Conservation (phyloP, 2,329 filamentous ascomycete genomes). For the Neofusicoccum sp. region DNA sequence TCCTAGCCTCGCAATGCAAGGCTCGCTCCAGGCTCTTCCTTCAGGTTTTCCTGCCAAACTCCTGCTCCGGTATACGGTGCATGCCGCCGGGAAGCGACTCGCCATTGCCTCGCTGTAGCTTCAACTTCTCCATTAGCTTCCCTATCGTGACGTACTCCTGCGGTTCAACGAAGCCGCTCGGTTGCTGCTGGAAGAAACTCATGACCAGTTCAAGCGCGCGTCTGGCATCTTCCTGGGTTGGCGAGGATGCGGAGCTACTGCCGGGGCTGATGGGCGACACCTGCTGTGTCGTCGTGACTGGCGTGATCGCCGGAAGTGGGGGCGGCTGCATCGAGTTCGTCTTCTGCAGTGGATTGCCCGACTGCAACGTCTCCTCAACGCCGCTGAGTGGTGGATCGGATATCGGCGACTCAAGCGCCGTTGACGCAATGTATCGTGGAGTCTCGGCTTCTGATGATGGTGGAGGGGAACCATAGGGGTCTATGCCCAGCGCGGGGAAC, state of each 20-base stretch:
- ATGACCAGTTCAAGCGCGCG: constrained; percentile 80
- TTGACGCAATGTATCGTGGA: constrained; percentile 54
- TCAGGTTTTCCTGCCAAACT: constrained; percentile 17
- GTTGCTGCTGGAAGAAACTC: constrained; percentile 75
- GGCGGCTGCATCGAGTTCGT: constrained; percentile 51
- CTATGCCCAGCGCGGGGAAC: constrained; percentile 69
- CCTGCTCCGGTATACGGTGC: constrained; percentile 38
- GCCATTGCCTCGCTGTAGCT: constrained; percentile 60
- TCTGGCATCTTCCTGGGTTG: constrained; percentile 82
- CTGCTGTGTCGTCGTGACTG: constrained; percentile 28
- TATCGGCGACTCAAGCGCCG: constrained; percentile 53
- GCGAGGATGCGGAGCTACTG: constrained; percentile 57
- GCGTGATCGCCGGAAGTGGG: constrained; percentile 46
- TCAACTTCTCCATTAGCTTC: constrained; percentile 83
- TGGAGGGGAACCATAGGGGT: constrained; percentile 57
- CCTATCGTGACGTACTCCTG: constrained; percentile 77
- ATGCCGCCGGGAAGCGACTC: constrained; percentile 35
- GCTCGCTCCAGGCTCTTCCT: not conserved
- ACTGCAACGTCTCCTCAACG: constrained; percentile 46
- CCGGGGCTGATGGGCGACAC: constrained; percentile 23
- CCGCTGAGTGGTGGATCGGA: constrained; percentile 34
- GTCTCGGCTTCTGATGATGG: constrained; percentile 57
- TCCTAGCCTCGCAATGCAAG: not conserved
- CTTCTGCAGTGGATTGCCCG: constrained; percentile 30
- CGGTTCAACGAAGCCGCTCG: constrained; percentile 70